These are phyloP conservation scores for Oryza officinalis DNA, from an alignment of 176 grass and related monocot genomes.

Conservation along the genomic window DNA sequence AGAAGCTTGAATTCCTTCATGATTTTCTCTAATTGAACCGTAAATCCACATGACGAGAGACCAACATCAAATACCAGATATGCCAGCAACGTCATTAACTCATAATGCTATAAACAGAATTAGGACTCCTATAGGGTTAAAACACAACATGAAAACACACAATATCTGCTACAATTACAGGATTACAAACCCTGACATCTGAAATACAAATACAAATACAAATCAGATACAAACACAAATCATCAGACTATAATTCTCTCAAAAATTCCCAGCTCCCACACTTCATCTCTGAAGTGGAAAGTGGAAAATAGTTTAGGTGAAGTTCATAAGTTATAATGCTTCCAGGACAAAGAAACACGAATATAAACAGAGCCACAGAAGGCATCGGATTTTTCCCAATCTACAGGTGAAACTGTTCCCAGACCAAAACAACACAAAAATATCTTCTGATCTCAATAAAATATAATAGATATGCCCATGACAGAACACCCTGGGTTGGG, in stretches of 20 bases:
- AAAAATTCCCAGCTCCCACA: neutral
- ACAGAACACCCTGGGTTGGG: constrained; percentile 46
- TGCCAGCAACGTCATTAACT: too few species aligned
- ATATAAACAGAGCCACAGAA: neutral
- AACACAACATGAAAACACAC: neutral
- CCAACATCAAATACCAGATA: neutral
- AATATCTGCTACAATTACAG: neutral
- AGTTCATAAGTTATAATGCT: constrained; percentile 1
- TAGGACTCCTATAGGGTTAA: neutral
- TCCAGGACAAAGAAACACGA: neutral
- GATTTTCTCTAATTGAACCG: neutral
- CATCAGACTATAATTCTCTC: neutral
- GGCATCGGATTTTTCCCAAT: neutral
- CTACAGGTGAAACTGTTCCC: neutral
- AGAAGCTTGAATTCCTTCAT: neutral
- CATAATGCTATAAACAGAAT: neutral
- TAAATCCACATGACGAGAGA: too few species aligned
- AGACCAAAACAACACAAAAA: neutral
- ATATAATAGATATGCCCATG: constrained; percentile 53
- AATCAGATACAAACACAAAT: neutral
- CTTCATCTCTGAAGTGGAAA: neutral
- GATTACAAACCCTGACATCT: neutral
- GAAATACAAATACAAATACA: neutral
- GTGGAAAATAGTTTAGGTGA: neutral
- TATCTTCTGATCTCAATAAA: constrained; percentile 35